Conservation (phyloP, 768 basidiomycete genomes). For the Lactarius hengduanensis region DNA sequence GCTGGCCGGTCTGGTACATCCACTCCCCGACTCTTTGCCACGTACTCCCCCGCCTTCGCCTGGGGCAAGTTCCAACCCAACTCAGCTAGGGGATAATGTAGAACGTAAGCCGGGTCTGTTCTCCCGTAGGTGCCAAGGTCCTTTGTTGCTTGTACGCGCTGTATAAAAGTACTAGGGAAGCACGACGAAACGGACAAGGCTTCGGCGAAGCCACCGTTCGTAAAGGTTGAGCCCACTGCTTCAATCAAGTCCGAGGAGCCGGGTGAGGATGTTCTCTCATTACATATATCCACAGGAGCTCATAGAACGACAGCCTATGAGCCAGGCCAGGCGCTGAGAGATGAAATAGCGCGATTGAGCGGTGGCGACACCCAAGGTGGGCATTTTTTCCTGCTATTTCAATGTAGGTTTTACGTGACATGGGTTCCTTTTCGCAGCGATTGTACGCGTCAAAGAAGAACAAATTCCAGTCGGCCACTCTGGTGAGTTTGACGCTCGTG, state of each 20-base stretch:
- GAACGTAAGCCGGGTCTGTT: not conserved
- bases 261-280: constrained; percentile 5
- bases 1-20: not conserved
- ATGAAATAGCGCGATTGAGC: constrained; percentile 20
- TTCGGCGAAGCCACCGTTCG: not conserved
- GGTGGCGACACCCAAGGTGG: constrained; percentile 3
- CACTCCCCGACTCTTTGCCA: constrained; percentile 16
- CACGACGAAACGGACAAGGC: constrained; percentile 8
- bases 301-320: constrained; percentile 14
- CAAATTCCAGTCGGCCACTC: not conserved
- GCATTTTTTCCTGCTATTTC: not conserved
- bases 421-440: not conserved
- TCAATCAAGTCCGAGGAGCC: constrained; percentile 6
- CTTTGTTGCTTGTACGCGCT: not conserved
- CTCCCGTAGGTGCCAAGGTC: constrained; percentile 5
- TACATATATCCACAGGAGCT: not conserved
- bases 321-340: constrained; percentile 19
- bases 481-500: not conserved
- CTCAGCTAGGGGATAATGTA: not conserved
- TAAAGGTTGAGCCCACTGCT: constrained; percentile 9
- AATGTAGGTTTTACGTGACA: not conserved
- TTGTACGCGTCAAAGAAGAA: constrained; percentile 17
- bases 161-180: not conserved
- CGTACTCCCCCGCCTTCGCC: constrained; percentile 18
- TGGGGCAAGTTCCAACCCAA: not conserved